phyloP scores from a whole-genome alignment of 2,329 filamentous ascomycete species.

The Hypoxylon sp. region DNA sequence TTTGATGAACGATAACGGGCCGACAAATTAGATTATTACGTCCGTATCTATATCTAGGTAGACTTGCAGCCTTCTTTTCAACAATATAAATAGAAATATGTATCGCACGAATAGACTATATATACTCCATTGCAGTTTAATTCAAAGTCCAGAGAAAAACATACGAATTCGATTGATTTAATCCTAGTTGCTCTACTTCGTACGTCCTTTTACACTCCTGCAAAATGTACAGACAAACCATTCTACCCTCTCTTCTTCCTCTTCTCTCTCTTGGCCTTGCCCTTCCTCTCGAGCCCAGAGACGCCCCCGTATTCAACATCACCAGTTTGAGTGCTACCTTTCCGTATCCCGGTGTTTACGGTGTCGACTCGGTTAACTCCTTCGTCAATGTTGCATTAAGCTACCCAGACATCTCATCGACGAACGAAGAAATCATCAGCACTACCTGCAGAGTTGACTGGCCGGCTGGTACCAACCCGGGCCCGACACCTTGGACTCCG shows the following conservation, averaged over 20 bases:
- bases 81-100: slow-evolving; percentile 25
- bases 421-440: slow-evolving; percentile 34
- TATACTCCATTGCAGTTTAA: slow-evolving; percentile 11
- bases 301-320: slow-evolving; percentile 42
- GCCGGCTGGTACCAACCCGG: slow-evolving; percentile 43
- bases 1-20: slow-evolving; percentile 12
- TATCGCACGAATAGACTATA: slow-evolving; percentile 13
- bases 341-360: slow-evolving; percentile 41
- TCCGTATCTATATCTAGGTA: slow-evolving; percentile 13
- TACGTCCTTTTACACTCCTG: neutral
- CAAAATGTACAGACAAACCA: slow-evolving; percentile 40
- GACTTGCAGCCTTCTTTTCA: neutral
- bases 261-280: slow-evolving; percentile 40
- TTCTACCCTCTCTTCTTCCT: slow-evolving; percentile 41
- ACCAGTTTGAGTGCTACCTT: slow-evolving; percentile 46
- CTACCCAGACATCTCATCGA: slow-evolving; percentile 44
- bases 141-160: slow-evolving; percentile 2
- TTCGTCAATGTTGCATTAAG: slow-evolving; percentile 41
- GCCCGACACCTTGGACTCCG: slow-evolving; percentile 44
- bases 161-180: slow-evolving; percentile 7
- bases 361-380: slow-evolving; percentile 39
- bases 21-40: slow-evolving; percentile 14
- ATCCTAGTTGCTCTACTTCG: slow-evolving; percentile 1
- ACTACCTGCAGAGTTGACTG: slow-evolving; percentile 48
- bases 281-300: slow-evolving; percentile 43